phyloP scores from a whole-genome alignment of 495 filamentous ascomycete species.

The Penicillium flavigenum region DNA sequence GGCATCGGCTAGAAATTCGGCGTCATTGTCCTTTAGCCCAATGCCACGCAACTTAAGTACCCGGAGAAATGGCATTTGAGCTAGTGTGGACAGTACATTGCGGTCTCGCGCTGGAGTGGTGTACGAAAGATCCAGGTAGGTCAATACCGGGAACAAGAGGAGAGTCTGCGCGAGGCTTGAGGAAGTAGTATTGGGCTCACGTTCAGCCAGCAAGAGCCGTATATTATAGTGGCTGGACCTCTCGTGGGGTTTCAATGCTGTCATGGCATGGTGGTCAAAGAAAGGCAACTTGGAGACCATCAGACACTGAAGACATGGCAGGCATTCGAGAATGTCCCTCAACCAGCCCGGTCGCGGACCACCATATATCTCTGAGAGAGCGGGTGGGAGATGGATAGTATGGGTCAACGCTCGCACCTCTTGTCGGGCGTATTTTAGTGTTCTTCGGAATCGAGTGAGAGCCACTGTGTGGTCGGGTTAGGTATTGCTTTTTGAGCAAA shows the following conservation, averaged over 20 bases:
- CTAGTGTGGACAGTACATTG: slow-evolving; percentile 45
- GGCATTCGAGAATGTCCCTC: slow-evolving; percentile 57
- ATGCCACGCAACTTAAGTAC: slow-evolving; percentile 60
- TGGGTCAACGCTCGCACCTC: slow-evolving; percentile 58
- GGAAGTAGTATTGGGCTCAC: slow-evolving; percentile 58
- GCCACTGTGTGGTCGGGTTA: slow-evolving; percentile 45
- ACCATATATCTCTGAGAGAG: slow-evolving; percentile 64
- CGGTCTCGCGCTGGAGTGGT: slow-evolving; percentile 56
- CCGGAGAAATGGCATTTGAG: slow-evolving; percentile 49
- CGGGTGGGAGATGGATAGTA: slow-evolving; percentile 66
- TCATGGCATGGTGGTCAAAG: slow-evolving; percentile 63
- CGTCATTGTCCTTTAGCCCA: slow-evolving; percentile 55
- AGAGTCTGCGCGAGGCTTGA: slow-evolving; percentile 53
- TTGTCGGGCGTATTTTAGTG: slow-evolving; percentile 53
- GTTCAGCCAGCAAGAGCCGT: slow-evolving; percentile 56
- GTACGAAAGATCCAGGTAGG: slow-evolving; percentile 62
- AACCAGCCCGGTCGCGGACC: slow-evolving; percentile 62
- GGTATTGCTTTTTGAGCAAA: not conserved
- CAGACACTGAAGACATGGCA: slow-evolving; percentile 61
- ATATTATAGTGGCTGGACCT: slow-evolving; percentile 38
- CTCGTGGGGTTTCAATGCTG: slow-evolving; percentile 41
- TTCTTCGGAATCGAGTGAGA: slow-evolving; percentile 61
- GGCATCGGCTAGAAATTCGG: slow-evolving; percentile 52
- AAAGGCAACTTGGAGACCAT: slow-evolving; percentile 62
- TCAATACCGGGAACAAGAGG: slow-evolving; percentile 51